phyloP scores from a whole-genome alignment of 352 stramenopile species.

The Globisporangium paddicum region DNA sequence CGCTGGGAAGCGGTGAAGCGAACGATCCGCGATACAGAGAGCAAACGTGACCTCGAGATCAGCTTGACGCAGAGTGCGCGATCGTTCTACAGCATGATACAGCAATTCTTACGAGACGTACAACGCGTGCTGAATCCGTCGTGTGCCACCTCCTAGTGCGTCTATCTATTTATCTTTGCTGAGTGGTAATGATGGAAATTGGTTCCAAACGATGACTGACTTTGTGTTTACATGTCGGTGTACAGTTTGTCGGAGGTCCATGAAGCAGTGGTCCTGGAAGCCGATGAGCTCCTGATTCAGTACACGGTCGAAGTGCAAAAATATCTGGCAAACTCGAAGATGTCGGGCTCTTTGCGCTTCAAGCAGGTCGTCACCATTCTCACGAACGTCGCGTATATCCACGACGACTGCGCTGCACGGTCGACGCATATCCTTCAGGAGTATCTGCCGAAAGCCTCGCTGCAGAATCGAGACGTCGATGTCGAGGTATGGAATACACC shows the following conservation, averaged over 20 bases:
- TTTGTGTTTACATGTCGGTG: not conserved
- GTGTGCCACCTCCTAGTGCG: slow-evolving; percentile 72
- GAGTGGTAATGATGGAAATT: not conserved
- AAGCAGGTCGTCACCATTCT: slow-evolving; percentile 69
- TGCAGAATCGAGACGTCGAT: slow-evolving; percentile 36
- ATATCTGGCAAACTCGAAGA: slow-evolving; percentile 61
- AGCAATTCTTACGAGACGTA: slow-evolving; percentile 76
- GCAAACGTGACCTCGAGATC: slow-evolving; percentile 64
- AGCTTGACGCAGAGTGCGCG: slow-evolving; percentile 75
- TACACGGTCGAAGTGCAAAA: slow-evolving; percentile 56
- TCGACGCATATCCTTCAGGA: slow-evolving; percentile 12
- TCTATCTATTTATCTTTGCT: not conserved
- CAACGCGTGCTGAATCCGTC: slow-evolving; percentile 78
- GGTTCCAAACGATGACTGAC: not conserved
- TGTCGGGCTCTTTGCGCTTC: slow-evolving; percentile 47
- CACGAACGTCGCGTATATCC: slow-evolving; percentile 47
- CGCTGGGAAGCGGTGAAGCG: slow-evolving; percentile 73
- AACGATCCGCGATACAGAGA: slow-evolving; percentile 69
- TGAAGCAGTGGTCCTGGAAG: slow-evolving; percentile 45
- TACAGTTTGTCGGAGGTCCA: slow-evolving; percentile 55
- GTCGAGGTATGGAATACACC: slow-evolving; percentile 14
- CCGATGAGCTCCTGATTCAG: slow-evolving; percentile 55
- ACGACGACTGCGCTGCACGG: slow-evolving; percentile 14
- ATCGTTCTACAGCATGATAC: slow-evolving; percentile 73
- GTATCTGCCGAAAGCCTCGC: slow-evolving; percentile 10